Conservation (phyloP, 2,329 filamentous ascomycete genomes). For the Hypoxylon sp. region DNA sequence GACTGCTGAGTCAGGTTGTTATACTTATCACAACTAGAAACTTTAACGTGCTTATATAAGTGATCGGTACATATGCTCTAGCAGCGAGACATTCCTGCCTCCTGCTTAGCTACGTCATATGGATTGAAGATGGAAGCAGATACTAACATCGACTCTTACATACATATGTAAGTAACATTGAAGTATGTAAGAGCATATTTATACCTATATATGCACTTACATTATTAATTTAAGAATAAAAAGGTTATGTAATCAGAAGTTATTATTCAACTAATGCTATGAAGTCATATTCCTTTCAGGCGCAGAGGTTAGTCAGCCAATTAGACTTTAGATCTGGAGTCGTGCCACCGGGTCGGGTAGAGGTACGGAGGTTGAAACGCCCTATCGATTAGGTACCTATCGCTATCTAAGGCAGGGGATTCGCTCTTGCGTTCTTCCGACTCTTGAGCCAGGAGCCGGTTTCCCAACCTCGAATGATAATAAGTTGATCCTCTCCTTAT, state of each 20-base stretch:
- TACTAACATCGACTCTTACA: too few species aligned
- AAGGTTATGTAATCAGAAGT: constrained; percentile 1
- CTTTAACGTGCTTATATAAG: too few species aligned
- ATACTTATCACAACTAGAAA: background rate
- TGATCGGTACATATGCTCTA: background rate
- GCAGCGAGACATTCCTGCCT: background rate
- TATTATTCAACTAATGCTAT: constrained; percentile 26
- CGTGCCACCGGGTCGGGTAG: constrained; percentile 29
- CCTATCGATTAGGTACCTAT: constrained; percentile 43
- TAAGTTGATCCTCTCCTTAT: constrained; percentile 23
- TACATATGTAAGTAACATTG: too few species aligned
- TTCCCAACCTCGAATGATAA: constrained; percentile 17
- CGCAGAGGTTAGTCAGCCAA: constrained; percentile 13
- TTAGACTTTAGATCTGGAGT: constrained; percentile 22
- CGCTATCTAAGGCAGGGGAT: constrained; percentile 30
- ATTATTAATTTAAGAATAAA: background rate
- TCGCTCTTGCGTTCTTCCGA: constrained; percentile 40
- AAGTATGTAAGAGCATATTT: too few species aligned
- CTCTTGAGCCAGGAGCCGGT: constrained; percentile 20
- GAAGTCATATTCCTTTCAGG: constrained; percentile 35
- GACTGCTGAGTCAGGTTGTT: background rate
- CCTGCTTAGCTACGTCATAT: background rate
- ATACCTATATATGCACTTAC: background rate
- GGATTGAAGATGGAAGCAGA: background rate
- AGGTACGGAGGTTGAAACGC: constrained; percentile 25